Evolutionary conservation across 495 filamentous ascomycete species (phyloP), one percentile per base, ranked within the genome.

Genomic region (Hapsidospora chrysogenum): DNA sequence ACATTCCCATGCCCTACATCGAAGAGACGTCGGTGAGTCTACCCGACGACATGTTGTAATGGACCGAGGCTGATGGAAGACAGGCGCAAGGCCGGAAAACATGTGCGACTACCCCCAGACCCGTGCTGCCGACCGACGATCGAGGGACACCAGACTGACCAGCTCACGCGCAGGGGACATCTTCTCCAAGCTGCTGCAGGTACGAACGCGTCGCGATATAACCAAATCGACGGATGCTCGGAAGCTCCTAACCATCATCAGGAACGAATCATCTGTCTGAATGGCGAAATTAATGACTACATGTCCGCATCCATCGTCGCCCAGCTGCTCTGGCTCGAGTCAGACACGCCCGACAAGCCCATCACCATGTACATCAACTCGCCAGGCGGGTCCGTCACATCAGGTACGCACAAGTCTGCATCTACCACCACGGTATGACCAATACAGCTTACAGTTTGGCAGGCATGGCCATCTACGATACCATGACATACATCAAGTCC

Each of bases 351-450:
- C 4, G 38, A 85, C 40, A 94, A 93, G 53, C 76, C 85, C 19
- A 95, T 97, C 38, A 85, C 81, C 38, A 80, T 97, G 44, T 97
- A 97, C 58, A 96, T 97, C 57, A 92, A 97, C 57, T 87, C 83
- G 0, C 92, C 92, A 2, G 89, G 89, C 19, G 89, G 89, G 21
- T 84, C 78, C n/a, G 89, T 97, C 26, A 95, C 87, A 35, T 85
- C 83, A 0, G 77, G 66, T 71, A 22, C 22, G 16, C 21, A 17
- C 21, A 19, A 18, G 16, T 26, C 22, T 14, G 11, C n/a, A n/a
- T n/a, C n/a, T n/a, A n/a, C n/a, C 38, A 16, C 15, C 15, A 14
- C 23, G 14, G 13, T 16, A 29, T 23, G 15, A 17, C 9, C n/a
- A 13, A 11, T 6, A 11, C 17, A 4, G 25, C 19, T 37, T 14